These are phyloP conservation scores for Saccharomycopsis guyanensis DNA, from an alignment of 805 yeast genomes.

Conservation along the genomic window DNA sequence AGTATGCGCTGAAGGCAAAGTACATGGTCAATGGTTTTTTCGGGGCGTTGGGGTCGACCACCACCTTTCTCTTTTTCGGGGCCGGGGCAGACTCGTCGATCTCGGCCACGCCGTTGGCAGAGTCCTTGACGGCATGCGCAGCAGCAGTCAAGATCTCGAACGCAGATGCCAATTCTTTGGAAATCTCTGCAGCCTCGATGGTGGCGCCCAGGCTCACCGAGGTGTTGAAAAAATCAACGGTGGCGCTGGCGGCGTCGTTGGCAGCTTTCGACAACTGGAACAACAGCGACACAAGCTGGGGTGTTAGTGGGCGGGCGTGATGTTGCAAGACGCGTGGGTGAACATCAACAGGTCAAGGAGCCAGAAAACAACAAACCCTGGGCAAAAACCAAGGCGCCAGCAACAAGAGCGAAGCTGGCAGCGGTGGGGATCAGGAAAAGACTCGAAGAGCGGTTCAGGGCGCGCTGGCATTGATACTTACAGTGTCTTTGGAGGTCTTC, in stretches of 20 bases:
- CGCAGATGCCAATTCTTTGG: slow-evolving; percentile 36
- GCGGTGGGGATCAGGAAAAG: too few species aligned
- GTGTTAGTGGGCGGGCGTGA: slow-evolving; percentile 1
- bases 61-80: slow-evolving; percentile 37
- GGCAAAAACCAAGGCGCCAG: too few species aligned
- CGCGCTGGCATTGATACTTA: slow-evolving; percentile 23
- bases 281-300: slow-evolving; percentile 64
- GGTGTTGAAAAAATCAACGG: slow-evolving; percentile 65
- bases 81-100: slow-evolving; percentile 23
- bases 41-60: slow-evolving; percentile 90
- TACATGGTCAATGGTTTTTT: slow-evolving; percentile 88
- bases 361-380: background rate
- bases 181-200: slow-evolving; percentile 38
- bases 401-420: too few species aligned
- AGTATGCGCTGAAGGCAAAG: slow-evolving; percentile 68
- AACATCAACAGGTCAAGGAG: background rate
- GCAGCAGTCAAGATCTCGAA: slow-evolving; percentile 33
- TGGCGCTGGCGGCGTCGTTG: slow-evolving; percentile 71
- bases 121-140: slow-evolving; percentile 23
- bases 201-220: slow-evolving; percentile 38
- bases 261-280: slow-evolving; percentile 85
- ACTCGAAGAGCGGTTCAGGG: too few species aligned
- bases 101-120: slow-evolving; percentile 21
- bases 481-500: slow-evolving; percentile 32
- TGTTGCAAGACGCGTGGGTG: background rate